These are phyloP conservation scores for Solanum ossicruentum DNA, from an alignment of 257 asterid genomes.

Conservation along the genomic window DNA sequence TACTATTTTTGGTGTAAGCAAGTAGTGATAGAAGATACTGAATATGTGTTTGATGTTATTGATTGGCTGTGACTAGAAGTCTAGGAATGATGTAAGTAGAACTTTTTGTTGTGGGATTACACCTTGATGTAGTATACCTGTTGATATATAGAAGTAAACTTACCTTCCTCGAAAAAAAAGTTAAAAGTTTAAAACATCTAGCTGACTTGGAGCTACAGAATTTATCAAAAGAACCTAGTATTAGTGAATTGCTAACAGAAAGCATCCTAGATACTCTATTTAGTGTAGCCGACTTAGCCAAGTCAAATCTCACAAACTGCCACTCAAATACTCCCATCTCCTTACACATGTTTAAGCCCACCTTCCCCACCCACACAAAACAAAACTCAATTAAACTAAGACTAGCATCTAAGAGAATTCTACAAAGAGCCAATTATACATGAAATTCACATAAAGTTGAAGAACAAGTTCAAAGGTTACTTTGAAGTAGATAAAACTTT, in stretches of 20 bases:
- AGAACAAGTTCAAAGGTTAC: conserved; percentile 26
- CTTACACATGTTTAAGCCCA: neutral
- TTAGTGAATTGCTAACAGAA: neutral
- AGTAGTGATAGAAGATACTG: no score
- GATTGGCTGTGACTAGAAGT: no score
- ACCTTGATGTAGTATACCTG: no score
- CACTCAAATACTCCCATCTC: neutral
- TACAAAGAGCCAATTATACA: neutral
- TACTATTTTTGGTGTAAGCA: no score
- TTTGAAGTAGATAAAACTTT: conserved; percentile 57
- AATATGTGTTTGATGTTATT: no score
- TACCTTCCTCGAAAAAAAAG: no score
- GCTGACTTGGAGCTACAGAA: neutral
- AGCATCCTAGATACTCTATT: neutral
- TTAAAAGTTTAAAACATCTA: neutral
- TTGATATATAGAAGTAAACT: no score
- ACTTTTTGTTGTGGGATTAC: no score
- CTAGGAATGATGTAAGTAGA: no score
- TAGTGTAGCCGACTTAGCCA: neutral
- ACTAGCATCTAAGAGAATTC: neutral
- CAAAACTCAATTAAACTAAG: neutral
- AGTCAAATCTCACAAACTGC: neutral
- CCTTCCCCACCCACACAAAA: neutral
- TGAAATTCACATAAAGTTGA: neutral
- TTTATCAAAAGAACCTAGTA: neutral